Evolutionary conservation across 371 early-diverging fungal species (phyloP).

Genomic region (Mucor irregularis): DNA sequence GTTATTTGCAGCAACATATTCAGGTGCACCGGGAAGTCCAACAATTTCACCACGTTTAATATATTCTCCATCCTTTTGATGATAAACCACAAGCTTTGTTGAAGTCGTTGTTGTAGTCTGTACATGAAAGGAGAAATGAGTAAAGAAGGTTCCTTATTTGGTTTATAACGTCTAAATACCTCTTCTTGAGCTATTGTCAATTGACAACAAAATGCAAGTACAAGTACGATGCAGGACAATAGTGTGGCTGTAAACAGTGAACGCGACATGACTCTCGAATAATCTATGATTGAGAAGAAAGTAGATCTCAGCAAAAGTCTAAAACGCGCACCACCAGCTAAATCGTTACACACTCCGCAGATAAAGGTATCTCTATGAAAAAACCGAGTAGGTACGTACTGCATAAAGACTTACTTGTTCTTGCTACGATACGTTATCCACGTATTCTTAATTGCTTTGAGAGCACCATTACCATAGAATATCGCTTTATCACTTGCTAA

Average conservation of each 20-base stretch:
- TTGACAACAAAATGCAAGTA: neutral
- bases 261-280: constrained; percentile 11
- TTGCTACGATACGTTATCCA: no score
- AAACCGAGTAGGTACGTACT: no score
- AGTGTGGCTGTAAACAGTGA: neutral
- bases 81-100: constrained; percentile 17
- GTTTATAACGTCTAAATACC: no score
- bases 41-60: constrained; percentile 34
- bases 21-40: constrained; percentile 18
- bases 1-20: constrained; percentile 20
- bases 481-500: no score
- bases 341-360: no score
- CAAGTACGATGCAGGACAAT: neutral
- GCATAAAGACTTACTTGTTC: no score
- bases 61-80: constrained; percentile 24
- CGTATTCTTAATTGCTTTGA: no score
- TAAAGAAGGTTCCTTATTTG: no score
- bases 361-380: no score
- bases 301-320: neutral
- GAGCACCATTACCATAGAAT: no score
- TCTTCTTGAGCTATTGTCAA: constrained; percentile 1
- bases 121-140: neutral
- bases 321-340: no score
- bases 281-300: neutral
- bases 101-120: neutral